These are phyloP conservation scores for Calophaca sinica DNA, from an alignment of 306 rosid genomes.

Conservation along the genomic window DNA sequence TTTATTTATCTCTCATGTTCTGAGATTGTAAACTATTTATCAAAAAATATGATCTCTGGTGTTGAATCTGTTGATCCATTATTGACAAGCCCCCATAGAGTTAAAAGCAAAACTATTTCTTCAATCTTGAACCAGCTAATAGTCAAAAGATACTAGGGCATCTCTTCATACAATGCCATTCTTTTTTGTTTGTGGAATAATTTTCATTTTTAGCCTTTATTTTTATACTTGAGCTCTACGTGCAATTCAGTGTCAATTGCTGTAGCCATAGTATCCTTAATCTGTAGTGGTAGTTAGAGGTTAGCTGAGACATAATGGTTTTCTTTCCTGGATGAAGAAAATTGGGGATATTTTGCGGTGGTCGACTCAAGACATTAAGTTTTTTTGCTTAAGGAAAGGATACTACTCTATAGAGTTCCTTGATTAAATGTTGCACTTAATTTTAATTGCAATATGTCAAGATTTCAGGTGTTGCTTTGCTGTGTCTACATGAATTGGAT, in stretches of 20 bases:
- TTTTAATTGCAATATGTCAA: no score
- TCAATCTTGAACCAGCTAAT: constrained; percentile 19
- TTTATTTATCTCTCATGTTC: constrained; percentile 5
- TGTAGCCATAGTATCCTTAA: background rate
- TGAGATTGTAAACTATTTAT: background rate
- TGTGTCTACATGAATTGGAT: constrained; percentile 17
- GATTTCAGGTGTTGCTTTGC: no score
- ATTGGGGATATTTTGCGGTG: constrained; percentile 12
- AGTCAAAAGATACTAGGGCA: background rate
- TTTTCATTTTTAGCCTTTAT: background rate
- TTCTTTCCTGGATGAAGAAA: constrained; percentile 10
- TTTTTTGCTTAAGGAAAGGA: constrained; percentile 1
- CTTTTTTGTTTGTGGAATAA: background rate
- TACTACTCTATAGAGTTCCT: constrained; percentile 4
- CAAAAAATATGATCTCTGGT: background rate
- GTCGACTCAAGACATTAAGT: background rate
- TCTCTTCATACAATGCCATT: constrained; percentile 10
- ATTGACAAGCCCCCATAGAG: background rate
- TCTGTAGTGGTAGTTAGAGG: constrained; percentile 10
- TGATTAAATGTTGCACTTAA: no score
- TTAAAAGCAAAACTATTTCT: background rate
- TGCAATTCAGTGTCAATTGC: background rate
- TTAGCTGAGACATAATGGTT: background rate
- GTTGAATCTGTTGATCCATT: constrained; percentile 29
- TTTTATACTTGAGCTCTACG: background rate